phyloP scores from a whole-genome alignment of 495 filamentous ascomycete genomes.

The Lophium mytilinum region DNA sequence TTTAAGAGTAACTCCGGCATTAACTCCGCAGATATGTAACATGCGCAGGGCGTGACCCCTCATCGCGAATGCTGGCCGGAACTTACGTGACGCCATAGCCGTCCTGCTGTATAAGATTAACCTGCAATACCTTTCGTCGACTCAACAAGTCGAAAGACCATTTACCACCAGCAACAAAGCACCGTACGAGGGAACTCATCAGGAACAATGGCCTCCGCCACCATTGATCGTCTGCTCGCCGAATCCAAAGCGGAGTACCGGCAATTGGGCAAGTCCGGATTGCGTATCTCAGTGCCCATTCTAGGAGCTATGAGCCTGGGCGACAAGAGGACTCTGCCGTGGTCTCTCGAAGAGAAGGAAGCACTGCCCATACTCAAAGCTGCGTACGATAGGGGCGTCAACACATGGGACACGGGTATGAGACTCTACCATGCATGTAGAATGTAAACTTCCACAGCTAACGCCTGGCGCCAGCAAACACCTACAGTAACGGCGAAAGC shows the following conservation, averaged over 20 bases:
- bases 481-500: slow-evolving; percentile 32
- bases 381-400: slow-evolving; percentile 25
- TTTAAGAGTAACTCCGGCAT: no score
- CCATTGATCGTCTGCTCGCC: slow-evolving; percentile 16
- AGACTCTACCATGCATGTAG: neutral
- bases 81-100: no score
- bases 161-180: no score
- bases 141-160: no score
- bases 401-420: slow-evolving; percentile 28
- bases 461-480: slow-evolving; percentile 8
- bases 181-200: no score
- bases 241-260: slow-evolving; percentile 37
- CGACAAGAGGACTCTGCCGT: slow-evolving; percentile 32
- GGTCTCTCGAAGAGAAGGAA: slow-evolving; percentile 39
- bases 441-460: neutral
- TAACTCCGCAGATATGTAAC: no score
- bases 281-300: slow-evolving; percentile 40
- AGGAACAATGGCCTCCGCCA: no score
- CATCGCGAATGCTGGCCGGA: no score
- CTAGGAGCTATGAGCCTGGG: slow-evolving; percentile 42
- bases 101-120: no score
- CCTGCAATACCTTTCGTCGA: no score
- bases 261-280: slow-evolving; percentile 34
- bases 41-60: no score
- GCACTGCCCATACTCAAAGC: slow-evolving; percentile 24